These are phyloP conservation scores for Fusarium sp. DNA, from an alignment of 2,329 filamentous ascomycete genomes.

Conservation along the genomic window DNA sequence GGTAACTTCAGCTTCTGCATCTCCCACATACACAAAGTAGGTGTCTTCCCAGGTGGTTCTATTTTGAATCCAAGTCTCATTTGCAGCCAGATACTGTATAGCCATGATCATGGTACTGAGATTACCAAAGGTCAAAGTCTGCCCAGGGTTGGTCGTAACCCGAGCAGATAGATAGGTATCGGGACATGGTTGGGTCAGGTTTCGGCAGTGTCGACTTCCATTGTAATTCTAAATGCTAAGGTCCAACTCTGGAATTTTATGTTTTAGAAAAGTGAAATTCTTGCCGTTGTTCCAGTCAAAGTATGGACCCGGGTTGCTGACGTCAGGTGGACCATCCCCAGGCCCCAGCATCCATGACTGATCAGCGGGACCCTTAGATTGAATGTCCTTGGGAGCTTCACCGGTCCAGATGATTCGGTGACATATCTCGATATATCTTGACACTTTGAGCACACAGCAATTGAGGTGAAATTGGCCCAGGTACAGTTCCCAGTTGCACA, in stretches of 20 bases:
- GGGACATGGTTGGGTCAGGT: not conserved
- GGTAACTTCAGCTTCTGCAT: not conserved
- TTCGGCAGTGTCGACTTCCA: not conserved
- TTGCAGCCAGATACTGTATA: slow-evolving; percentile 7
- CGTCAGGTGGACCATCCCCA: not conserved
- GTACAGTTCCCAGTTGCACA: slow-evolving; percentile 24
- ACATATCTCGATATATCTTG: not conserved
- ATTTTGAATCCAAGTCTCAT: not conserved
- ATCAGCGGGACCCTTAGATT: not conserved
- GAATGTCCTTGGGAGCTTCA: not conserved
- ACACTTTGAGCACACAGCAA: slow-evolving; percentile 13
- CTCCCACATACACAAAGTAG: not conserved
- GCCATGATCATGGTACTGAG: slow-evolving; percentile 4
- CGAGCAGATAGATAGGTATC: slow-evolving; percentile 6
- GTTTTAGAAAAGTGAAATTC: not conserved
- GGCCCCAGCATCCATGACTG: fast-evolving
- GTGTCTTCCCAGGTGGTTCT: slow-evolving; percentile 14
- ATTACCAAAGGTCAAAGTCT: not conserved
- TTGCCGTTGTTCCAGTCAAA: not conserved
- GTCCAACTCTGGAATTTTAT: not conserved
- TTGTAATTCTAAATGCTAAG: not conserved
- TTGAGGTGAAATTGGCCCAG: not conserved
- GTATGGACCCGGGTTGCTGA: not conserved
- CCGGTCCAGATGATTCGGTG: not conserved
- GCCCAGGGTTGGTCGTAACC: slow-evolving; percentile 6